Base-by-base conservation (phyloP, 169 alveolate species). In the Eimeria tenella region DNA sequence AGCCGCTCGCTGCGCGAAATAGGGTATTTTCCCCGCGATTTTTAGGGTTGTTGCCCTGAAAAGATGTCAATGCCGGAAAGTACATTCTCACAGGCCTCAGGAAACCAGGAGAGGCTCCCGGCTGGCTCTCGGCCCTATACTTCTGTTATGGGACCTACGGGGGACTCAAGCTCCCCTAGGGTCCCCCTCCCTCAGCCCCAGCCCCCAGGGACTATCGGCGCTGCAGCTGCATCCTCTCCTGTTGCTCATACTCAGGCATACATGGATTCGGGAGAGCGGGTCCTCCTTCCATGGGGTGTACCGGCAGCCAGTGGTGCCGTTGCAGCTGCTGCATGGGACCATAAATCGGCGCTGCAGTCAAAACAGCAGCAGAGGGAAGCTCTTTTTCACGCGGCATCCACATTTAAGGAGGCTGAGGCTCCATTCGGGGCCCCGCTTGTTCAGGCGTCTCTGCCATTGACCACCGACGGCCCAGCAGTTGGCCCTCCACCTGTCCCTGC, bases 261-360 rank as follows among this genome's bases (percentile, higher is more conserved):
- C 52, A 52, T 75, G 60, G 86, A 75, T 11, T 9, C 31, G 23
- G 86, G 86, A 15, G 60, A 52, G 68, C 19, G 60, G 42, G 86
- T n/a, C 63, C 65, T 42, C 49, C 4, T 75, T 19, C 86, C 13
- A 25, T 75, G 86, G 86, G 56, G 52, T 52, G 86, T 15, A 19
- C 65, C 86, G 10, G 4, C 86, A 50, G 49, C 56, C 1, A 53
- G 65, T 15, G 42, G 86, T 21, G 19, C 25, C 63, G 63, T 19
- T 49, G 86, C 86, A 10, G 65, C 86, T 49, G 23, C 86, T 75
- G 31, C 65, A 5, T 75, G 86, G 86, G 86, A 50, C n/a, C 53
- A 11, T n/a, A 21, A 15, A n/a, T 50, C 55, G 17, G 15, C 82
- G 49, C 53, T 25, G 58, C 58, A n/a, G 7, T 31, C 10, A 3